Conservation (phyloP, 176 grass and related monocot species). For the Oryza glaberrima region DNA sequence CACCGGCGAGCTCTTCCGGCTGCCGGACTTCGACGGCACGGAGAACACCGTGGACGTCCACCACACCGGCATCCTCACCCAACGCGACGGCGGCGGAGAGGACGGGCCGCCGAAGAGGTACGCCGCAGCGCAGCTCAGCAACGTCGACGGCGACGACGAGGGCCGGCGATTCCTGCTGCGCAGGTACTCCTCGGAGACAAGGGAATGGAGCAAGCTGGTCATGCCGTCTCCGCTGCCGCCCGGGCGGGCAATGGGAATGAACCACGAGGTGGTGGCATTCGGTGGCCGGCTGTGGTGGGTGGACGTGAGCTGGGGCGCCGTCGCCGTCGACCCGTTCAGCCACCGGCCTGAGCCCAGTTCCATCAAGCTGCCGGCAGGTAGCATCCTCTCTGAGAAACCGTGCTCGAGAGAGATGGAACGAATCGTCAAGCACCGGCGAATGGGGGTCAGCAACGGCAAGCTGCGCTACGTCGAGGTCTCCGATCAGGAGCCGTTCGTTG, state of each 20-base stretch:
- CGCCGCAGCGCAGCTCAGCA: neutral
- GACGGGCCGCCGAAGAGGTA: conserved; percentile 11
- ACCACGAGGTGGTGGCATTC: conserved; percentile 8
- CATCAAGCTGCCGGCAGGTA: neutral
- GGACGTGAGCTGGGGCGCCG: neutral
- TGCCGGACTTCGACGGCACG: conserved; percentile 7
- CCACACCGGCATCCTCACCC: conserved; percentile 17
- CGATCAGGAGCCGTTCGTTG: too few species aligned
- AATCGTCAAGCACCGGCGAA: neutral
- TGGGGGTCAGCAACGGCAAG: conserved; percentile 3
- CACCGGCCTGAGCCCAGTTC: neutral
- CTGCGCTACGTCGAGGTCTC: neutral
- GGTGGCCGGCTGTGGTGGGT: neutral
- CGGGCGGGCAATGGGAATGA: neutral
- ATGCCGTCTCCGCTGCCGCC: conserved; percentile 24
- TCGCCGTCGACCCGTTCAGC: too few species aligned
- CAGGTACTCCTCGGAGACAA: neutral
- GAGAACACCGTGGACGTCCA: neutral
- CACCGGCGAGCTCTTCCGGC: conserved; percentile 9
- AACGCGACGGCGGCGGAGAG: neutral
- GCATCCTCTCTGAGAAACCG: neutral
- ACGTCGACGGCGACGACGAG: neutral
- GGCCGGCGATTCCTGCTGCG: neutral
- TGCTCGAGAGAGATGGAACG: neutral
- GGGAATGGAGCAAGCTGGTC: neutral